Evolutionary conservation across 2,329 filamentous ascomycete species (phyloP), one percentile per base, ranked within the genome.

Genomic region (Pestalotiopsis sp.): DNA sequence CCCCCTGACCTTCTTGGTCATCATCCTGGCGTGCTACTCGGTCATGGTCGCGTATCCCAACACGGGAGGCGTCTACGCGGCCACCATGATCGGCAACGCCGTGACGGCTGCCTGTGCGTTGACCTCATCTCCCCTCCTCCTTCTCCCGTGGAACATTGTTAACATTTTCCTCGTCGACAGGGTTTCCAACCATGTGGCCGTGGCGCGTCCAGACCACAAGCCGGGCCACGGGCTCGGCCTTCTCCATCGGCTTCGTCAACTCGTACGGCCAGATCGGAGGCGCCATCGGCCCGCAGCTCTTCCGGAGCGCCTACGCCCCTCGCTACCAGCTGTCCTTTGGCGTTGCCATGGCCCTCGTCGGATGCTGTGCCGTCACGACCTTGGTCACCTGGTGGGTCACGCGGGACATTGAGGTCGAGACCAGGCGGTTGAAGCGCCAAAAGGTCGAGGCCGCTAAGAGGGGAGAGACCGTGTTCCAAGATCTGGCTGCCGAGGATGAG

Each of bases 111-210:
- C 80, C 1, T 85, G 65, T 59, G 9, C 59, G 49, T 64, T 4
- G 1, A 23, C 4, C 2, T 17, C 56, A 3, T 27, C 4, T 5
- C 36, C n/a, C 20, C 5, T 4, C 1, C 2, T 17, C 17, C 9
- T 2, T 36, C 31, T 2, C 1, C n/a, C n/a, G n/a, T n/a, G n/a
- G n/a, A n/a, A 36, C 31, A 14, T 20, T 0, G 27, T 25, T 58
- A 12, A 58, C 14, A 36, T 27, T 3, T 59, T 11, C 23, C 23
- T 11, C 4, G n/a, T 45, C 61, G 4, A 36, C 31, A 59, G 56
- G 83, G 80, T 86, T 79, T 70, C 82, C 84, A 0, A 78, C 85
- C 69, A 86, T 86, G 84, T 84, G 84, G 84, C 84, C 84, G 12
- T 86, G 84, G 84, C 80, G 84, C 4, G 83, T 84, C 0, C 83